Evolutionary conservation across 208 protist genomes (phyloP).

Genomic region (Trypanosoma grayi): DNA sequence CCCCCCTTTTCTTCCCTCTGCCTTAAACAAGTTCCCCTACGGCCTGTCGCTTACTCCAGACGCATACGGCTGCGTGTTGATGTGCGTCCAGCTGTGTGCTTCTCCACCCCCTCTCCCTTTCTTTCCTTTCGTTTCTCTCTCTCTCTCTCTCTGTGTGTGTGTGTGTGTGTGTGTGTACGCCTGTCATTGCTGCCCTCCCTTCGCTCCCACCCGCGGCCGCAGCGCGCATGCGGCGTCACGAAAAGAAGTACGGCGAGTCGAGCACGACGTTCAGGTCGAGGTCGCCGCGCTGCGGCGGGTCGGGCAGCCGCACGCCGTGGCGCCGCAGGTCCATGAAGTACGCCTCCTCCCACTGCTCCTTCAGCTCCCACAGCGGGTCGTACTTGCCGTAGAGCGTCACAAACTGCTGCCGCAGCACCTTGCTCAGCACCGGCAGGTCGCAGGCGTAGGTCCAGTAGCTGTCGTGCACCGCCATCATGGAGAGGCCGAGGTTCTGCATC

Average conservation of each 20-base stretch:
- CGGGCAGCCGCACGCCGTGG: constrained; percentile 78
- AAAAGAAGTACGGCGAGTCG: constrained; percentile 92
- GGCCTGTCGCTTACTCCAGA: not conserved
- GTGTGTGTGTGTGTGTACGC: not conserved
- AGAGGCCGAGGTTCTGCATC: constrained; percentile 86
- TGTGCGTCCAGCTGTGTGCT: too few species aligned
- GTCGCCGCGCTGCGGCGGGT: constrained; percentile 84
- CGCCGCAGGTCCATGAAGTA: constrained; percentile 86
- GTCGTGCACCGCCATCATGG: constrained; percentile 98
- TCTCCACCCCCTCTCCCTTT: not conserved
- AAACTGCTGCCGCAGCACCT: constrained; percentile 95
- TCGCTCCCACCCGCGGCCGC: not conserved
- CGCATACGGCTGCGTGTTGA: too few species aligned
- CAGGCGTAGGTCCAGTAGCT: constrained; percentile 98
- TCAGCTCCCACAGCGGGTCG: constrained; percentile 90
- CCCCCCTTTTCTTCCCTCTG: not conserved
- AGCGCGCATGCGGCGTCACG: too few species aligned
- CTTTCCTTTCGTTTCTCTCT: constrained; percentile 15
- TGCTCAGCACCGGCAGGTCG: constrained; percentile 90
- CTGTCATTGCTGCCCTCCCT: not conserved
- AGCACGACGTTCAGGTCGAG: constrained; percentile 87
- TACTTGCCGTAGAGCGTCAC: constrained; percentile 93
- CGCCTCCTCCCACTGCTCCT: constrained; percentile 91
- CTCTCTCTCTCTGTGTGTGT: too few species aligned
- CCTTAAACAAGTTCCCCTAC: not conserved